phyloP scores from a whole-genome alignment of 805 yeast genomes.

The Myxozyma monticola region DNA sequence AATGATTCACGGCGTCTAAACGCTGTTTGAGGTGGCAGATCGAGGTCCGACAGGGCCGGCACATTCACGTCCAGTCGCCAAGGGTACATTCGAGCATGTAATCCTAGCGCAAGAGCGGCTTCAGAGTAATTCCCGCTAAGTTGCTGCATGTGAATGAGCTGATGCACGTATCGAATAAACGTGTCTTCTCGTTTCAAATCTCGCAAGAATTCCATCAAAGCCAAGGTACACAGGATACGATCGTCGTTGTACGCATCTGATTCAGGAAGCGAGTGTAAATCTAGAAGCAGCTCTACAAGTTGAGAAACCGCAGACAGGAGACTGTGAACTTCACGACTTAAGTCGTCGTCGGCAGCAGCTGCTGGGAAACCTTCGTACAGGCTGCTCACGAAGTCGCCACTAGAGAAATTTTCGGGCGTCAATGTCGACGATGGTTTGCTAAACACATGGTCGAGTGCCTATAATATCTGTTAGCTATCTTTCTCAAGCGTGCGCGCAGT shows the following conservation, averaged over 20 bases:
- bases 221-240: slow-evolving; percentile 74
- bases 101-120: slow-evolving; percentile 78
- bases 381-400: slow-evolving; percentile 52
- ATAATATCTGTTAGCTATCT: slow-evolving; percentile 33
- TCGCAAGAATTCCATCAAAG: slow-evolving; percentile 72
- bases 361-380: slow-evolving; percentile 53
- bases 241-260: slow-evolving; percentile 87
- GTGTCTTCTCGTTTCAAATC: slow-evolving; percentile 77
- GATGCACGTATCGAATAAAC: slow-evolving; percentile 74
- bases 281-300: slow-evolving; percentile 64
- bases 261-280: slow-evolving; percentile 70
- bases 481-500: too few relatives aligned
- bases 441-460: slow-evolving; percentile 66
- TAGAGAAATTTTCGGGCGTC: slow-evolving; percentile 58
- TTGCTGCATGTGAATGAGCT: slow-evolving; percentile 65
- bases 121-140: slow-evolving; percentile 66
- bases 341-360: slow-evolving; percentile 63
- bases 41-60: slow-evolving; percentile 61
- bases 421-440: slow-evolving; percentile 49
- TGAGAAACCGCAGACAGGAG: slow-evolving; percentile 46
- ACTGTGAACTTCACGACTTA: slow-evolving; percentile 46
- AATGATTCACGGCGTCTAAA: slow-evolving; percentile 79
- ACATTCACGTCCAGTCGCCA: slow-evolving; percentile 58
- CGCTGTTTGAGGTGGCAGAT: slow-evolving; percentile 74
- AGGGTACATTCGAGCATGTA: slow-evolving; percentile 70